A percentile compares a stretch with the other conserved stretches of the same genome.
phyloP scores from a whole-genome alignment of 2,329 filamentous ascomycete genomes.

The Colletotrichum noveboracense region DNA sequence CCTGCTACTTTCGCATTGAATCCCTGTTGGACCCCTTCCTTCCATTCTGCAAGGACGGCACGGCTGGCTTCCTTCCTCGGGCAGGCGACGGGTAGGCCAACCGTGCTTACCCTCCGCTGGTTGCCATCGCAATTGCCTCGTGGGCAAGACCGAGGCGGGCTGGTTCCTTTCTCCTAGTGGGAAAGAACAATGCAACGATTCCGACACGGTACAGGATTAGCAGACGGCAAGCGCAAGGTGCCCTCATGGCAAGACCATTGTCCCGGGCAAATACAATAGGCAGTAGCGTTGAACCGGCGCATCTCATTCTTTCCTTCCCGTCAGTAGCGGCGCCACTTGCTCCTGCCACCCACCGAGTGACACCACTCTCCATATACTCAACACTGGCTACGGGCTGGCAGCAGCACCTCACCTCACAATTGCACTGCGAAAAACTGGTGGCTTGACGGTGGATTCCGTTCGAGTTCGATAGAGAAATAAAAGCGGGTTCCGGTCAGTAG shows the following conservation, averaged over 20 bases:
- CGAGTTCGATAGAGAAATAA: not conserved
- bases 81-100: not conserved
- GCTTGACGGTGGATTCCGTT: not conserved
- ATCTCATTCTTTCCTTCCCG: not conserved
- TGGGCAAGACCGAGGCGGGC: not conserved
- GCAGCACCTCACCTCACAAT: not conserved
- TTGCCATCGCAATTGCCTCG: not conserved
- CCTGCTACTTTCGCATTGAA: not conserved
- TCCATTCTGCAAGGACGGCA: not conserved
- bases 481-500: conserved; percentile 2
- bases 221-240: not conserved
- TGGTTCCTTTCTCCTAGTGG: not conserved
- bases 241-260: not conserved
- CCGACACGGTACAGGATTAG: not conserved
- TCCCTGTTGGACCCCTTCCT: not conserved
- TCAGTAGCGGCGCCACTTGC: not conserved
- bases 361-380: not conserved
- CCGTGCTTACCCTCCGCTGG: not conserved
- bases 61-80: not conserved
- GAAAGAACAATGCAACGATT: not conserved
- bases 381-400: not conserved
- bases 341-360: not conserved
- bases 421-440: not conserved
- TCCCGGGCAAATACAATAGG: not conserved
- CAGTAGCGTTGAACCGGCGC: not conserved